Base-by-base conservation (phyloP, 2,329 filamentous ascomycete species). In the Trichoderma cornu-damae region DNA sequence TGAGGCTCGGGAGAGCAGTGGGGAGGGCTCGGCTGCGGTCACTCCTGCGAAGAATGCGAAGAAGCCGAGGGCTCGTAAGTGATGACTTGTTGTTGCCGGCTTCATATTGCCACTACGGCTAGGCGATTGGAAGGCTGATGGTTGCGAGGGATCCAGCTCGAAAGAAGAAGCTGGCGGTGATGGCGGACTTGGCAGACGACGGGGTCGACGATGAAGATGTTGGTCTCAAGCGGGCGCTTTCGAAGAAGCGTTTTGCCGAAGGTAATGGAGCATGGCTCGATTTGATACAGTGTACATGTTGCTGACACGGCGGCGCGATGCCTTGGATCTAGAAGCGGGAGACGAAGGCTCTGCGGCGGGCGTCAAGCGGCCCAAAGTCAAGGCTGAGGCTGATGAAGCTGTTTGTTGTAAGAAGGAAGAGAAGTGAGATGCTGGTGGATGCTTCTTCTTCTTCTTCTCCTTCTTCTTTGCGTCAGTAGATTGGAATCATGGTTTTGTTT, bases 11-110 rank as follows among this genome's bases (percentile, higher is more conserved):
- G 49, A 46, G 30, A 53, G 12, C 3, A 26, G 59, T 2, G 44
- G 46, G 16, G 44, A 43, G 18, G 47, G 11, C 3, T 16, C 12
- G 2, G 14, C 8, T n/a, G 22, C 20, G n/a, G 34, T 32, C 2
- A 16, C 50, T 0, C 57, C 63, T 0, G 9, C 55, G 0, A 66
- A 63, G 12, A 47, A 64, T 0, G 69, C 66, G 38, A 14, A 46
- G 22, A 52, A 43, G 40, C 38, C 20, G 20, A 26, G 20, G 6
- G 24, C 16, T 14, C 34, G 49, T 59, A n/a, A 47, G 43, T 42
- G 4, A 52, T 26, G 4, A 11, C 4, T 3, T 6, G 9, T 40
- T 40, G n/a, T 34, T 8, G 2, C 6, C 16, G 2, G 7, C 12
- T 20, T 20, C 30, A 12, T n/a, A 7, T 20, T 28, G 34, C 6